Conservation (phyloP, 306 rosid species). For the Carpinus fangiana region DNA sequence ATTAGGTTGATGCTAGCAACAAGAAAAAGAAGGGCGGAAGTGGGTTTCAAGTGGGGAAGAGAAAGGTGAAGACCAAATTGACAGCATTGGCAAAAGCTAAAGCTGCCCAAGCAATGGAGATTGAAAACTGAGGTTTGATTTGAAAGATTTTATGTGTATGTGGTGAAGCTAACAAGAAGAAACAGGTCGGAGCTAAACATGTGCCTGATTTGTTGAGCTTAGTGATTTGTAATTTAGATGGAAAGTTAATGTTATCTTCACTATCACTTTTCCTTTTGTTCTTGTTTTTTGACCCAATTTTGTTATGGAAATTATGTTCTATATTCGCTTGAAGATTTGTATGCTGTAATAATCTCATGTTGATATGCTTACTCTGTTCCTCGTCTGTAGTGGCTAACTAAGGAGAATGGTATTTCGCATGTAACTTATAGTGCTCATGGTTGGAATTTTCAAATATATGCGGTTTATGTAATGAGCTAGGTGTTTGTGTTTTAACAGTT, state of each 20-base stretch:
- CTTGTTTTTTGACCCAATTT: background rate
- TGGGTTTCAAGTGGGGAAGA: slow-evolving; percentile 88
- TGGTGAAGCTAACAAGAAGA: slow-evolving; percentile 16
- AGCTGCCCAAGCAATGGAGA: slow-evolving; percentile 85
- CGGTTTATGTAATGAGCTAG: too few relatives aligned
- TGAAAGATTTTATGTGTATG: slow-evolving; percentile 8
- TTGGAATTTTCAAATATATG: background rate
- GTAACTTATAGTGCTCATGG: background rate
- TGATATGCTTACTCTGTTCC: background rate
- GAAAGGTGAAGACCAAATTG: slow-evolving; percentile 77
- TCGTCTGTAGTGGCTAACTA: background rate
- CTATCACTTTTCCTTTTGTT: background rate
- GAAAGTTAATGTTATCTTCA: slow-evolving; percentile 6
- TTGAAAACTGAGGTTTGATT: slow-evolving; percentile 65
- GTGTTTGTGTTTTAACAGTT: background rate
- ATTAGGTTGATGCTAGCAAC: slow-evolving; percentile 65
- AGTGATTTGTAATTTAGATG: slow-evolving; percentile 23
- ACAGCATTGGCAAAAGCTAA: slow-evolving; percentile 76
- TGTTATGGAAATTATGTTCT: background rate
- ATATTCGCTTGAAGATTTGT: background rate
- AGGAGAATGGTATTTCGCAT: background rate
- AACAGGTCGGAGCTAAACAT: slow-evolving; percentile 12
- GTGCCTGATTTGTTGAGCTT: slow-evolving; percentile 2
- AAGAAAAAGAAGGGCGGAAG: slow-evolving; percentile 64
- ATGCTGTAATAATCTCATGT: background rate